Percentiles rank a stretch among this genome's conserved stretches.
phyloP scores from a whole-genome alignment of 257 asterid genomes.

The Coffea eugenioides region DNA sequence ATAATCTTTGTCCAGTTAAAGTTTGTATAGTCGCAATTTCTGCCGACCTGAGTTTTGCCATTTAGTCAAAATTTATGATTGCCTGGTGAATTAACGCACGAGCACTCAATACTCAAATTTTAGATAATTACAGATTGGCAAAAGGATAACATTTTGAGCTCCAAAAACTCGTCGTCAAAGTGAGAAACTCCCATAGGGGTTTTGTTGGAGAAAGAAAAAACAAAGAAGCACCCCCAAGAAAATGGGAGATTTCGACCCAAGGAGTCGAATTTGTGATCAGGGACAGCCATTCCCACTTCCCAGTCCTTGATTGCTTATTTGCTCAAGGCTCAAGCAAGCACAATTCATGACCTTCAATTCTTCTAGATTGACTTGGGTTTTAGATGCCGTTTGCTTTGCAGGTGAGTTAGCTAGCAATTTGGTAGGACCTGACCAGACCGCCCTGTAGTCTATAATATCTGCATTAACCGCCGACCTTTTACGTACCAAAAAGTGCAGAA shows the following conservation, averaged over 20 bases:
- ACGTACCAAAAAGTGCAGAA: background rate
- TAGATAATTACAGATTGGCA: background rate
- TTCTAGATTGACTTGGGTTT: background rate
- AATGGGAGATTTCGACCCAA: background rate
- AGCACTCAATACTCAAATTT: background rate
- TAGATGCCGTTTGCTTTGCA: background rate
- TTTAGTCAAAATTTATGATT: background rate
- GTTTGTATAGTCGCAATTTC: background rate
- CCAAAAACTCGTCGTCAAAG: background rate
- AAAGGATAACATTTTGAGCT: no score
- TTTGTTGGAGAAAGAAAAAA: background rate
- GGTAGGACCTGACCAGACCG: background rate
- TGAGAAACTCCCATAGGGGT: background rate
- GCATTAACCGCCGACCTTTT: background rate
- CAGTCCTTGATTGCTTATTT: no score
- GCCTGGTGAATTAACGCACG: background rate
- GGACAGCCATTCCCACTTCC: background rate
- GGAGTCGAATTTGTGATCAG: background rate
- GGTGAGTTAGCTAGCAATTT: slow-evolving; percentile 12
- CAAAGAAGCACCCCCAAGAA: no score
- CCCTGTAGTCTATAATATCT: background rate
- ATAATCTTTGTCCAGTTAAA: background rate
- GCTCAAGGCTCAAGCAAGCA: background rate
- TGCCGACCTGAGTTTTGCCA: background rate
- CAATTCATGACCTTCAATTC: background rate